These are phyloP conservation scores for Fusarium domesticum DNA, from an alignment of 2,329 filamentous ascomycete species.

Conservation along the genomic window DNA sequence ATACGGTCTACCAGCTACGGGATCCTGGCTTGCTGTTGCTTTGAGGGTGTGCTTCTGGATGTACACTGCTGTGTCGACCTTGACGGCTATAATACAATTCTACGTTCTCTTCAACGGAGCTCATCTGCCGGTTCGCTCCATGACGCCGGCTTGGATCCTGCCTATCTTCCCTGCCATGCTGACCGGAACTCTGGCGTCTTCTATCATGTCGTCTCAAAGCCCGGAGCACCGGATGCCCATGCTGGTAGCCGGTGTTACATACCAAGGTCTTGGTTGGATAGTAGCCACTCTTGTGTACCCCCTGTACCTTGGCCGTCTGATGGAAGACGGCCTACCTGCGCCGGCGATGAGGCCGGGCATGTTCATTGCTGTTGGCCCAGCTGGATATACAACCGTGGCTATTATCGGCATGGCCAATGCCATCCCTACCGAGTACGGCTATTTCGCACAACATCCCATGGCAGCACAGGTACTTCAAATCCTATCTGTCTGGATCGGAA, in stretches of 20 bases:
- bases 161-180: constrained; percentile 32
- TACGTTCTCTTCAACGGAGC: constrained; percentile 32
- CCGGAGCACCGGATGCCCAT: constrained; percentile 26
- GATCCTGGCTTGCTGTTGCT: constrained; percentile 46
- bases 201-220: constrained; percentile 25
- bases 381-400: constrained; percentile 26
- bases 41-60: constrained; percentile 52
- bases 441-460: constrained; percentile 25
- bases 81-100: constrained; percentile 27
- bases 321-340: constrained; percentile 28
- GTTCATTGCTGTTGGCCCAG: constrained; percentile 27
- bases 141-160: constrained; percentile 31
- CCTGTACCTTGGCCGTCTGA: constrained; percentile 25
- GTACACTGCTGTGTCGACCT: constrained; percentile 40
- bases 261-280: constrained; percentile 29
- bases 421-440: constrained; percentile 24
- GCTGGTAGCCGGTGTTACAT: constrained; percentile 26
- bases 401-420: constrained; percentile 27
- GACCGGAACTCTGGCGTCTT: constrained; percentile 25
- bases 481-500: constrained; percentile 22
- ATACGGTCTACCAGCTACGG: constrained; percentile 53
- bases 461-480: constrained; percentile 24
- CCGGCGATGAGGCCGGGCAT: constrained; percentile 28
- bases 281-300: constrained; percentile 25
- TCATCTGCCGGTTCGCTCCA: constrained; percentile 26